A percentile compares a stretch with the other conserved stretches of the same genome.
phyloP scores from a whole-genome alignment of 768 basidiomycete genomes.

The Imleria badia region DNA sequence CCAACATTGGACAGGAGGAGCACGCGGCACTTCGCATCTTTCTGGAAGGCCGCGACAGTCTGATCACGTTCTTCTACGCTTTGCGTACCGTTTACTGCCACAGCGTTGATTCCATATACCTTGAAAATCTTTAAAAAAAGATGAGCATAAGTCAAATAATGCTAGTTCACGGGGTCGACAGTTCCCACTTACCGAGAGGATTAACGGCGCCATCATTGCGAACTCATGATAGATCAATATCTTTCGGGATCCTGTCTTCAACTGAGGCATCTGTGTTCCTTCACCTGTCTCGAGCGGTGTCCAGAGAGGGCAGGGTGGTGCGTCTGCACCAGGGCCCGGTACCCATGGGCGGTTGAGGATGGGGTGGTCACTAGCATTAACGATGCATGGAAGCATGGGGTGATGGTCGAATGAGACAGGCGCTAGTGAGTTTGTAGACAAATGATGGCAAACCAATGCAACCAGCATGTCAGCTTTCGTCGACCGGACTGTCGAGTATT shows the following conservation, averaged over 20 bases:
- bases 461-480: slow-evolving; percentile 9
- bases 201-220: slow-evolving; percentile 6
- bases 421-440: background rate
- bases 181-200: slow-evolving; percentile 4
- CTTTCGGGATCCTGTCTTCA: background rate
- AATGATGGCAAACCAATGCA: background rate
- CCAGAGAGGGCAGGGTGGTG: background rate
- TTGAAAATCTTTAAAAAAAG: background rate
- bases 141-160: background rate
- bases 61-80: background rate
- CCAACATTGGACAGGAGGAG: slow-evolving; percentile 6
- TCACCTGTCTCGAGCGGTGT: background rate
- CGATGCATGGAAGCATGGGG: background rate
- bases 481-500: background rate
- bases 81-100: slow-evolving; percentile 6
- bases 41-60: background rate
- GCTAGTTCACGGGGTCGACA: too few relatives aligned
- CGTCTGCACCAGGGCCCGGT: background rate
- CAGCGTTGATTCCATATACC: slow-evolving; percentile 1
- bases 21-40: background rate
- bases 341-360: slow-evolving; percentile 2
- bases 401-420: background rate
- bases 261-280: background rate
- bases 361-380: background rate
- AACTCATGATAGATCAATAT: slow-evolving; percentile 6